Conservation (phyloP, 2,329 filamentous ascomycete species). For the Fusarium oligoseptatum region DNA sequence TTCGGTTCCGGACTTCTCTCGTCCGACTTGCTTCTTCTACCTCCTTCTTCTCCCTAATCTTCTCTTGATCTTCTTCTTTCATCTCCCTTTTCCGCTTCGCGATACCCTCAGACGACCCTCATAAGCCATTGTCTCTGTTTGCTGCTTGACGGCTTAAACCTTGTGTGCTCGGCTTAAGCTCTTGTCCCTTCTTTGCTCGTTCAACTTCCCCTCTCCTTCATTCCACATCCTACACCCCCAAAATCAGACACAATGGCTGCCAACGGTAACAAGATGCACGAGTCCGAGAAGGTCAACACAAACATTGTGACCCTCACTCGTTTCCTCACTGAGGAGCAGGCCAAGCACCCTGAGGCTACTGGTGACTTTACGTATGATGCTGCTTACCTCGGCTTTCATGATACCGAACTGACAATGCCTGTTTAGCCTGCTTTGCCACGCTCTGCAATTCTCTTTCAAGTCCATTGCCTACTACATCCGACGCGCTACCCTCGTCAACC, state of each 20-base stretch:
- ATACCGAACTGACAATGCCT: constrained; percentile 24
- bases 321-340: constrained; percentile 96
- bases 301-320: constrained; percentile 96
- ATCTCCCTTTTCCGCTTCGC: constrained; percentile 22
- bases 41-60: constrained; percentile 16
- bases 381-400: constrained; percentile 21
- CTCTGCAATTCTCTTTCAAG: constrained; percentile 99
- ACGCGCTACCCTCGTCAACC: constrained; percentile 92
- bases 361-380: constrained; percentile 91
- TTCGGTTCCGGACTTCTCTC: constrained; percentile 34
- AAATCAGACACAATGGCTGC: constrained; percentile 50
- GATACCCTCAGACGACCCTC: constrained; percentile 38
- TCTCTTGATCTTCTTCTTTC: constrained; percentile 20
- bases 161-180: constrained; percentile 30
- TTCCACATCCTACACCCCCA: constrained; percentile 19
- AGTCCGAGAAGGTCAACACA: constrained; percentile 89
- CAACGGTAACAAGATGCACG: constrained; percentile 60
- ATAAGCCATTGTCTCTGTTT: constrained; percentile 15
- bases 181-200: constrained; percentile 20
- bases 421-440: constrained; percentile 89
- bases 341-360: constrained; percentile 92
- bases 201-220: constrained; percentile 16
- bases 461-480: constrained; percentile 99
- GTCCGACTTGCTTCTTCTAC: constrained; percentile 30
- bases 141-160: constrained; percentile 27